Evolutionary conservation across 129 eudicot species (phyloP).

Genomic region (Chrysanthemum makinoi): DNA sequence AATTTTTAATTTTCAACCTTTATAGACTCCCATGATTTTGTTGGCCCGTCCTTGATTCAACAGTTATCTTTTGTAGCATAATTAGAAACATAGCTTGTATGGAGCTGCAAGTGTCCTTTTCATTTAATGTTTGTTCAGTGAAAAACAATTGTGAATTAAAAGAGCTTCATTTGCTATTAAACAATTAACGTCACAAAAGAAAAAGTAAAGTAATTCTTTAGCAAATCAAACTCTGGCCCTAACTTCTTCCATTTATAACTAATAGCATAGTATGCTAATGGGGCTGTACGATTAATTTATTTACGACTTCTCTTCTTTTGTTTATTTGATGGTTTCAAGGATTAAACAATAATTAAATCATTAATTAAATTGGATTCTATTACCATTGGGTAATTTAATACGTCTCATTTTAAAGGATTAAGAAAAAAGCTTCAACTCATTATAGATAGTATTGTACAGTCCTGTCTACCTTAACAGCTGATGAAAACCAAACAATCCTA

Average conservation of each 20-base stretch:
- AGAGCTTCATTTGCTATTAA: neutral
- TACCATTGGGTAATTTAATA: no score
- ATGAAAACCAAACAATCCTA: constrained; percentile 4
- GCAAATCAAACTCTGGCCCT: neutral
- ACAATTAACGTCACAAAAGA: neutral
- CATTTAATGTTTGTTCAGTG: constrained; percentile 3
- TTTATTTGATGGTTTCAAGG: no score
- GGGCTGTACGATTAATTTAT: no score
- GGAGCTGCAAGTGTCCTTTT: neutral
- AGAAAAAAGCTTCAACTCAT: no score
- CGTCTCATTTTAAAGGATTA: no score
- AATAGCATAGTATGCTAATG: neutral
- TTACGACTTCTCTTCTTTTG: no score
- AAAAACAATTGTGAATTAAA: neutral
- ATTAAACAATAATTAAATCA: no score
- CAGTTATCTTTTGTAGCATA: neutral
- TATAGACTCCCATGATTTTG: neutral
- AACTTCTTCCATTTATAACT: constrained; percentile 1
- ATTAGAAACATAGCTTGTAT: neutral
- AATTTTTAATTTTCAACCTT: neutral
- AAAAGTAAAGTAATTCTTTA: neutral
- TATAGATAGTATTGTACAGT: neutral
- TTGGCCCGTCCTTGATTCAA: no score
- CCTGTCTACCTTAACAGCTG: neutral
- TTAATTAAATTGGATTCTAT: no score